These are phyloP conservation scores for Papiliotrema fonsecae DNA, from an alignment of 1,284 basidiomycete species.

Conservation along the genomic window DNA sequence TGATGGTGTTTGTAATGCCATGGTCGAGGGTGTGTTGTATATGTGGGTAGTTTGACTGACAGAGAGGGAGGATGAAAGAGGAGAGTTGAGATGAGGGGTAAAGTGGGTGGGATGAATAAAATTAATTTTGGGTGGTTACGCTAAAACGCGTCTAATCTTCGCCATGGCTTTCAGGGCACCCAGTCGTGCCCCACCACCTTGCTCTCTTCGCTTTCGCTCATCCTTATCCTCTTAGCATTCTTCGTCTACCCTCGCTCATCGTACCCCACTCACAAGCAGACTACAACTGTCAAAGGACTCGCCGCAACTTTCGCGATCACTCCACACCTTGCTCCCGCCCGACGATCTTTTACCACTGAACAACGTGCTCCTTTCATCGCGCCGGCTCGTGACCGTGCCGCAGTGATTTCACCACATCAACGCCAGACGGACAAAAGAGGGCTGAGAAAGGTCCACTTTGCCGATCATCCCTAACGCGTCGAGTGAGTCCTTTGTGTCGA, in stretches of 20 bases:
- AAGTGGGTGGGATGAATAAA: not conserved
- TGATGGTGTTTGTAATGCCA: slow-evolving; percentile 60
- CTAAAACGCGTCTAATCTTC: not conserved
- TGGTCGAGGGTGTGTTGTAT: slow-evolving; percentile 12
- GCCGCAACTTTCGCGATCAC: not conserved
- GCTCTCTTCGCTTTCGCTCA: too few species aligned
- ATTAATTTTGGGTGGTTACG: too few species aligned
- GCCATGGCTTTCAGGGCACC: too few species aligned
- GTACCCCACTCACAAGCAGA: too few species aligned
- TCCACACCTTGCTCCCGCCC: not conserved
- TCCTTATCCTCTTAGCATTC: not conserved
- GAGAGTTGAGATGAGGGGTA: not conserved
- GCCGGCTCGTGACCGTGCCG: too few species aligned
- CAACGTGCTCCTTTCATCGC: not conserved
- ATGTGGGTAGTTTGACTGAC: not conserved
- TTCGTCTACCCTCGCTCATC: not conserved
- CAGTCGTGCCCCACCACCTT: too few species aligned
- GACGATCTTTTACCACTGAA: not conserved
- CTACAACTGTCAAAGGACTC: too few species aligned
- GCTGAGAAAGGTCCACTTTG: too few species aligned
- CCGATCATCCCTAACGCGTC: too few species aligned
- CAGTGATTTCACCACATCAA: too few species aligned
- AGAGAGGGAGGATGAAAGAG: not conserved
- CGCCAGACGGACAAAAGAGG: too few species aligned
- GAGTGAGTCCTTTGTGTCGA: too few species aligned